phyloP scores from a whole-genome alignment of 2,329 filamentous ascomycete species.

The Pestalotiopsis sp. region DNA sequence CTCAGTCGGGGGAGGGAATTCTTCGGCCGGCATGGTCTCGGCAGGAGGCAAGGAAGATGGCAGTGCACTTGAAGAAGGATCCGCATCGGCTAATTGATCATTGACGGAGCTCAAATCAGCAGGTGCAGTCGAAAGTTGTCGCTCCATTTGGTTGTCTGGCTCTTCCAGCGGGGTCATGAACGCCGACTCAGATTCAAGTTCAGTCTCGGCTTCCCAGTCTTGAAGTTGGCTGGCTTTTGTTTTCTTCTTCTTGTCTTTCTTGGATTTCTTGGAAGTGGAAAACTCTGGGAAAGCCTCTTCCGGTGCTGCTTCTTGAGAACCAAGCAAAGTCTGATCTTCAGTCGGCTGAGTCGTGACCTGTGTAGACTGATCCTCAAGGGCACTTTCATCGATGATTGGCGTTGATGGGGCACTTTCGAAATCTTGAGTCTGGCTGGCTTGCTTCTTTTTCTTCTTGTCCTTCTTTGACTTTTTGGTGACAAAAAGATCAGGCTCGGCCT shows the following conservation, averaged over 20 bases:
- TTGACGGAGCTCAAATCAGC: background rate
- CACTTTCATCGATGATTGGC: background rate
- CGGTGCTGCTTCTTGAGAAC: background rate
- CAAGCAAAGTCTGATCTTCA: constrained; percentile 25
- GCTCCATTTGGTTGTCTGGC: background rate
- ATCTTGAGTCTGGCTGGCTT: background rate
- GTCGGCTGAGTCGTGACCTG: constrained; percentile 6
- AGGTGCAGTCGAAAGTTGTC: background rate
- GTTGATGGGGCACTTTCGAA: background rate
- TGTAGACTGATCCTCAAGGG: background rate
- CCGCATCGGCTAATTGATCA: background rate
- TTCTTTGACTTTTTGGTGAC: constrained; percentile 26
- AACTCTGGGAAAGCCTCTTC: constrained; percentile 16
- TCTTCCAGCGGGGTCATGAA: background rate
- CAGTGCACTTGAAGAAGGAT: background rate
- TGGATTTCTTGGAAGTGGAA: constrained; percentile 31
- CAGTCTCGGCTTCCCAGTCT: constrained; percentile 12
- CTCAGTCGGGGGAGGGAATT: background rate
- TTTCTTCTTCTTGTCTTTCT: constrained; percentile 32
- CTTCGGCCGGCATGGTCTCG: background rate
- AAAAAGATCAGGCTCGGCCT: constrained; percentile 18
- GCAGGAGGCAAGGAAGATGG: background rate
- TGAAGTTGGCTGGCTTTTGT: constrained; percentile 26
- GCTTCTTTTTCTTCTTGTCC: background rate
- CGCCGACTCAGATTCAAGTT: background rate